Evolutionary conservation across 75 land plant genomes (phyloP).

Genomic region (Chamaecyparis obtusa): DNA sequence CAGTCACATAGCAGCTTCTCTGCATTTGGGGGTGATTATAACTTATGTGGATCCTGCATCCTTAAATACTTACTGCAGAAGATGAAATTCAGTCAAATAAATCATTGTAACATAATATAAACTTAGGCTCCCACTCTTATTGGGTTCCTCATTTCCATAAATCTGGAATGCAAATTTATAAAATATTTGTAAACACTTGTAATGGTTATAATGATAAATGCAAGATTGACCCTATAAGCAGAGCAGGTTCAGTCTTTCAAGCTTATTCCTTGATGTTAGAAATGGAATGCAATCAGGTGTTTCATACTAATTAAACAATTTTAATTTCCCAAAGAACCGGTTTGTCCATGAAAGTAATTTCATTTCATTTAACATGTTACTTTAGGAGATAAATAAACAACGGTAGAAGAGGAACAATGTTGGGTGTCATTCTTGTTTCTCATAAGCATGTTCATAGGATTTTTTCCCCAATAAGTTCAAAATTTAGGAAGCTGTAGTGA

Average conservation of each 20-base stretch:
- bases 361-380: background rate
- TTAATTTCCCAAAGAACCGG: background rate
- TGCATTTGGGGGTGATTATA: background rate
- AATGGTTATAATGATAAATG: background rate
- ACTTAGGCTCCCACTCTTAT: background rate
- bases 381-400: background rate
- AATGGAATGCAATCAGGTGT: background rate
- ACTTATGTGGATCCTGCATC: background rate
- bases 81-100: background rate
- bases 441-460: background rate
- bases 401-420: background rate
- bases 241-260: background rate
- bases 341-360: background rate
- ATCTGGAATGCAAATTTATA: background rate
- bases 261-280: background rate
- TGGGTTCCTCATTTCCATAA: background rate
- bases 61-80: background rate
- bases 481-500: background rate
- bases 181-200: background rate
- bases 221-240: background rate
- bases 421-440: background rate
- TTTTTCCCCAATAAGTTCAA: background rate
- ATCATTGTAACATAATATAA: background rate
- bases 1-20: background rate
- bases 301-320: background rate